Evolutionary conservation across 768 basidiomycete species (phyloP).

Genomic region (Asterophora parasitica): DNA sequence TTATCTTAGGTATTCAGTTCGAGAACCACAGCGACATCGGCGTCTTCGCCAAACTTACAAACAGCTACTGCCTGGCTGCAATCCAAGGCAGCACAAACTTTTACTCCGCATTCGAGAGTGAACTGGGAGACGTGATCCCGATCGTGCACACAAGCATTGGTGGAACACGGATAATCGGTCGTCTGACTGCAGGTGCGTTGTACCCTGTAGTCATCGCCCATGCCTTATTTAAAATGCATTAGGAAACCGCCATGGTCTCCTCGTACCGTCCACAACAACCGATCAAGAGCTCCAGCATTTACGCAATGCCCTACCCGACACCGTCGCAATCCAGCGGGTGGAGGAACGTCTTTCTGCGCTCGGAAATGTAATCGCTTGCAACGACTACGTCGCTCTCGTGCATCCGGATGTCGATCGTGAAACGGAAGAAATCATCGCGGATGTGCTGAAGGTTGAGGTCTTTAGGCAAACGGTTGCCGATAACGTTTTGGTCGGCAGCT

Average conservation of each 20-base stretch:
- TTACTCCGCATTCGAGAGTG: constrained; percentile 95
- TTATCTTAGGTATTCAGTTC: constrained; percentile 77
- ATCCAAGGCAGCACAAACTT: constrained; percentile 96
- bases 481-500: constrained; percentile 95
- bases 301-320: constrained; percentile 88
- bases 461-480: constrained; percentile 97
- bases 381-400: constrained; percentile 97
- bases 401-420: constrained; percentile 98
- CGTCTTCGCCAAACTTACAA: constrained; percentile 96
- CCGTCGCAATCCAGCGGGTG: constrained; percentile 92
- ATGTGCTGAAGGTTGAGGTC: constrained; percentile 97
- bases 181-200: constrained; percentile 78
- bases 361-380: constrained; percentile 97
- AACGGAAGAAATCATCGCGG: constrained; percentile 99
- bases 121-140: constrained; percentile 88
- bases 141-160: constrained; percentile 95
- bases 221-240: constrained; percentile 4
- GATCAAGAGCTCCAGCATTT: constrained; percentile 98
- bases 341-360: constrained; percentile 97
- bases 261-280: constrained; percentile 92
- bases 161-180: constrained; percentile 90
- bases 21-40: constrained; percentile 95
- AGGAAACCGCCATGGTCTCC: constrained; percentile 96
- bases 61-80: constrained; percentile 94
- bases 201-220: not conserved